phyloP scores from a whole-genome alignment of 139 green algal genomes.

The Choricystis sp. region DNA sequence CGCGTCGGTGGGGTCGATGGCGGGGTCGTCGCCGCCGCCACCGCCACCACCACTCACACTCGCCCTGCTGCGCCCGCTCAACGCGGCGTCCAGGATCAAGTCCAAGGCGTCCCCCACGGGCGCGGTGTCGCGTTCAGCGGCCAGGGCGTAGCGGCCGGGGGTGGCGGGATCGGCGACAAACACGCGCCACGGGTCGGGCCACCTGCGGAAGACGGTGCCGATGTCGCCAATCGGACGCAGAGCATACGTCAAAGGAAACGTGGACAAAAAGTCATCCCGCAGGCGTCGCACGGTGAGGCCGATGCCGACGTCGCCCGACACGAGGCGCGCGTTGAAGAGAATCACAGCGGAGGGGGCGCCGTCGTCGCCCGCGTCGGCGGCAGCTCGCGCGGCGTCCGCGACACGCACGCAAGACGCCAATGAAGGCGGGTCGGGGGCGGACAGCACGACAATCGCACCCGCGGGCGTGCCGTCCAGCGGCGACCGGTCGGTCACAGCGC shows the following conservation, averaged over 20 bases:
- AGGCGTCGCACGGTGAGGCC: constrained; percentile 78
- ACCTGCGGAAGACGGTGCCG: constrained; percentile 46
- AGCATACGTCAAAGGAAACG: constrained; percentile 73
- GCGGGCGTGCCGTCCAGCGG: constrained; percentile 25
- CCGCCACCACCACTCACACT: background rate
- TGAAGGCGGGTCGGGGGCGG: constrained; percentile 54
- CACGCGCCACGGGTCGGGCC: constrained; percentile 56
- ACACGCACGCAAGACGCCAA: constrained; percentile 8
- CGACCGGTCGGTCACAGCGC: constrained; percentile 47
- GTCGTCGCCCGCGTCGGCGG: constrained; percentile 6
- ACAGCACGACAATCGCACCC: constrained; percentile 71
- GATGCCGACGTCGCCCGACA: constrained; percentile 81
- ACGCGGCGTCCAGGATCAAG: constrained; percentile 25
- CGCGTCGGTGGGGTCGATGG: background rate
- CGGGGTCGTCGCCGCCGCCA: background rate
- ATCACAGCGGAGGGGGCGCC: no score
- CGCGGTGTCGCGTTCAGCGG: constrained; percentile 16
- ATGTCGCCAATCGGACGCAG: constrained; percentile 66
- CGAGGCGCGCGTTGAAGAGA: constrained; percentile 82
- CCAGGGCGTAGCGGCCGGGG: constrained; percentile 22
- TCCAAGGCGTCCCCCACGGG: constrained; percentile 25
- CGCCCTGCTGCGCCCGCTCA: constrained; percentile 8
- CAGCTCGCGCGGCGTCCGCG: constrained; percentile 1
- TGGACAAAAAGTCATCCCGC: constrained; percentile 50
- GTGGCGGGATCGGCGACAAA: constrained; percentile 13